phyloP scores from a whole-genome alignment of 176 grass and related monocot genomes.

The Tuctoria greenei region DNA sequence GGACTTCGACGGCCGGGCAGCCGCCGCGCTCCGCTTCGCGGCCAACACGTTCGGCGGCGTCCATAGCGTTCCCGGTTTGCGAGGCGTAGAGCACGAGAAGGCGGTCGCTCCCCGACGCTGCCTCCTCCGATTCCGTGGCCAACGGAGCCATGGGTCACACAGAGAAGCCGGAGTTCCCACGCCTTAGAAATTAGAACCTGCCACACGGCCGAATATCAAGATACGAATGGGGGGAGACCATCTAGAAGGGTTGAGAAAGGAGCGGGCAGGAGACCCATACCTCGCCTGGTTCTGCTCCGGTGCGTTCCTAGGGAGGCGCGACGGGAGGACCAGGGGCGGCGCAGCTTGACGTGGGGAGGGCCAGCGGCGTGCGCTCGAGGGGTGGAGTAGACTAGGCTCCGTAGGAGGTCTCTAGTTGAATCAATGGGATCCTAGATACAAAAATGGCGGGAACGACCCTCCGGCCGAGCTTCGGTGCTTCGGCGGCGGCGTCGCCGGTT shows the following conservation, averaged over 20 bases:
- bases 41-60: conserved; percentile 67
- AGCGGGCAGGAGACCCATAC: background rate
- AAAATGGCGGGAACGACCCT: background rate
- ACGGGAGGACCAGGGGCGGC: background rate
- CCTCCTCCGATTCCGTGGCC: background rate
- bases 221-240: background rate
- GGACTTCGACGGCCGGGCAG: conserved; percentile 70
- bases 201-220: background rate
- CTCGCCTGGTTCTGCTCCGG: background rate
- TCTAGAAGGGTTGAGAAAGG: background rate
- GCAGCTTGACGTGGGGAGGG: background rate
- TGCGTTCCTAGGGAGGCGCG: background rate
- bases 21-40: conserved; percentile 83
- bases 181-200: too few species aligned
- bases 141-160: conserved; percentile 30
- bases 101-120: conserved; percentile 23
- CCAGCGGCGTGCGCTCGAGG: background rate
- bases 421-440: background rate
- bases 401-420: too few species aligned
- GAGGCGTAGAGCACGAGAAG: conserved; percentile 82
- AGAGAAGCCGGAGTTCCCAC: background rate
- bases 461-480: background rate
- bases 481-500: background rate
- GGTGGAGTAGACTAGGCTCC: too few species aligned
- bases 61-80: conserved; percentile 80